Base-by-base conservation (phyloP, 164 flowering plant genomes). In the Pachysandra terminalis region DNA sequence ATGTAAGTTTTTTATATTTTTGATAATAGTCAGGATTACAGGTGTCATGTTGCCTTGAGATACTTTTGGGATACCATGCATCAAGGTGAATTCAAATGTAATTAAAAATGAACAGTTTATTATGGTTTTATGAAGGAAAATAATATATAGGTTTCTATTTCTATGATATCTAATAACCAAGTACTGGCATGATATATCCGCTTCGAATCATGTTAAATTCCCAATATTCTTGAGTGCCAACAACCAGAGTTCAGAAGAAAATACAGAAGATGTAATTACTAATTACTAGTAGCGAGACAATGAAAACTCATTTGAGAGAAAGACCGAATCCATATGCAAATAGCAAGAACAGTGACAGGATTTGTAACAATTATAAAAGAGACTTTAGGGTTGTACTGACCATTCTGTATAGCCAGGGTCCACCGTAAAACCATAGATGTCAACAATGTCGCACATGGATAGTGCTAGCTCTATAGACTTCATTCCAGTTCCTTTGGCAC, bases 401-500 rank as follows among this genome's bases (percentile, higher is more conserved):
- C 99, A 96, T 76, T 90, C 98, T 19, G 95, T 92, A 56, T 93
- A 96, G 65, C 99, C 97, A 55, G 99, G 99, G 81, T 96, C 99
- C 68, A 96, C 99, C 1, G 99, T 96, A 77, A 96, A 96, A 71
- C 99, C 98, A 82, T 96, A 96, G 52, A 96, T 93, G 75, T 96
- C 90, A 68, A 96, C 98, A 77, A 88, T 84, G 75, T 96, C 99
- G 56, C 99, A 96, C 97, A 96, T 91, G 61, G 98, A 96, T 64
- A 93, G 97, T 40, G 99, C 99, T 24, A 96, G 81, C 74, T 96
- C 99, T 52, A 96, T 80, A 68, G 99, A 87, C 79, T 96, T 96
- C 98, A 96, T 93, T 79, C 99, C 99, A 75, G 99, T 96, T 78
- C 99, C 99, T 84, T 96, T 93, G 61, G 99, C 99, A 71, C 99